Conservation (phyloP, 2,329 filamentous ascomycete genomes). For the Bimuria novae-zelandiae region DNA sequence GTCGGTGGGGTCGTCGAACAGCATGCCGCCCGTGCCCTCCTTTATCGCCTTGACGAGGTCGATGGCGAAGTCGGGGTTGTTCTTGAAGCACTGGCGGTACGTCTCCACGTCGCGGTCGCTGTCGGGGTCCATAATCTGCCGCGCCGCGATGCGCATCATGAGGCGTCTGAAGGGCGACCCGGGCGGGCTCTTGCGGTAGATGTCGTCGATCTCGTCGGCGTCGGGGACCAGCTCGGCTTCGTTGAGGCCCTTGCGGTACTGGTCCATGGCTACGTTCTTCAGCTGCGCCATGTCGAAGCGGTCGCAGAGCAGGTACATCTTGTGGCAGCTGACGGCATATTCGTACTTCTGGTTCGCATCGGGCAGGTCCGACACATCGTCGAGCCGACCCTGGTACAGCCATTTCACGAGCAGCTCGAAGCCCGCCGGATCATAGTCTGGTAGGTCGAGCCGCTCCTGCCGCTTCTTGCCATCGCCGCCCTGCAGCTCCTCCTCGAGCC, state of each 20-base stretch:
- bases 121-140: conserved; percentile 62
- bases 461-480: conserved; percentile 45
- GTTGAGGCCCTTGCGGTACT: conserved; percentile 56
- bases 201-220: conserved; percentile 59
- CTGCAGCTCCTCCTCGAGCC: conserved; percentile 46
- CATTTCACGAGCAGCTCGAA: conserved; percentile 62
- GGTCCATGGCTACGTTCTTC: conserved; percentile 60
- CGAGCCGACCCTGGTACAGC: conserved; percentile 60
- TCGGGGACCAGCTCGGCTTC: conserved; percentile 58
- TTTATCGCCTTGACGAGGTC: conserved; percentile 60
- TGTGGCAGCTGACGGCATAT: conserved; percentile 59
- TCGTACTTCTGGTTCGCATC: conserved; percentile 57
- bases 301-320: conserved; percentile 58
- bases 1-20: conserved; percentile 58
- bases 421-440: conserved; percentile 55
- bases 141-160: conserved; percentile 59
- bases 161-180: conserved; percentile 56
- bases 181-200: conserved; percentile 53
- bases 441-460: conserved; percentile 52
- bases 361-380: conserved; percentile 53
- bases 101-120: conserved; percentile 54
- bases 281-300: conserved; percentile 56
- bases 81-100: conserved; percentile 56
- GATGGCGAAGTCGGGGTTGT: conserved; percentile 57
- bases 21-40: conserved; percentile 53